Percentiles rank a stretch among this genome's conserved stretches.
phyloP scores from a whole-genome alignment of 2,329 filamentous ascomycete species.

The Aspergillus jensenii region DNA sequence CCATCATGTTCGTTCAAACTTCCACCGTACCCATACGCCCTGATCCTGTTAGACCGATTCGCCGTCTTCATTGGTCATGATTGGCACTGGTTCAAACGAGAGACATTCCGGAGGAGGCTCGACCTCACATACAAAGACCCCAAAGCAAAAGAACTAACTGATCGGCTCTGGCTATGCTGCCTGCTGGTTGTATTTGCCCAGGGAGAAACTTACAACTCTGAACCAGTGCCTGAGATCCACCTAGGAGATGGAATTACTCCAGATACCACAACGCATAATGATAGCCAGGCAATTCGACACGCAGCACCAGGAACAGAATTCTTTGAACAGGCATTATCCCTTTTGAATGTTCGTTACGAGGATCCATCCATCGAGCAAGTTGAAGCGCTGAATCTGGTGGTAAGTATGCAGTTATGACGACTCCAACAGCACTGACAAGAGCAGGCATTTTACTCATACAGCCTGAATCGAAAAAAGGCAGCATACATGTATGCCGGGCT shows the following conservation, averaged over 20 bases:
- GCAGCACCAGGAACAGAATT: slow-evolving; percentile 12
- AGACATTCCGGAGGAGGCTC: background rate
- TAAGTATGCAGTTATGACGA: background rate
- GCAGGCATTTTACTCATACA: slow-evolving; percentile 22
- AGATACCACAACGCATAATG: background rate
- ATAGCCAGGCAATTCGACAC: background rate
- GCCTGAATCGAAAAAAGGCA: slow-evolving; percentile 19
- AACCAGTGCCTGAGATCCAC: background rate
- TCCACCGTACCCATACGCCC: background rate
- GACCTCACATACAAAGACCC: background rate
- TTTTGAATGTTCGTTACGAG: slow-evolving; percentile 17
- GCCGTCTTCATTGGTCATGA: background rate
- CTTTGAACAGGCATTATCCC: slow-evolving; percentile 16
- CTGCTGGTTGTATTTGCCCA: slow-evolving; percentile 20
- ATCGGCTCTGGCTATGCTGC: slow-evolving; percentile 16
- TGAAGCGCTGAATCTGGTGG: slow-evolving; percentile 21
- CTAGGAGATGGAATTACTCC: background rate
- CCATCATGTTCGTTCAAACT: background rate
- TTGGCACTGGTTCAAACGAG: slow-evolving; percentile 2
- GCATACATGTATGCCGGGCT: slow-evolving; percentile 21
- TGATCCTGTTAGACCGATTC: background rate
- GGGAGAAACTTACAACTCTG: slow-evolving; percentile 16
- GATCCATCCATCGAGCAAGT: slow-evolving; percentile 19
- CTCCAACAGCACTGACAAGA: background rate
- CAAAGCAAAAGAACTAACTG: background rate